These are phyloP conservation scores for Amniculicola lignicola DNA, from an alignment of 495 filamentous ascomycete species.

Conservation along the genomic window DNA sequence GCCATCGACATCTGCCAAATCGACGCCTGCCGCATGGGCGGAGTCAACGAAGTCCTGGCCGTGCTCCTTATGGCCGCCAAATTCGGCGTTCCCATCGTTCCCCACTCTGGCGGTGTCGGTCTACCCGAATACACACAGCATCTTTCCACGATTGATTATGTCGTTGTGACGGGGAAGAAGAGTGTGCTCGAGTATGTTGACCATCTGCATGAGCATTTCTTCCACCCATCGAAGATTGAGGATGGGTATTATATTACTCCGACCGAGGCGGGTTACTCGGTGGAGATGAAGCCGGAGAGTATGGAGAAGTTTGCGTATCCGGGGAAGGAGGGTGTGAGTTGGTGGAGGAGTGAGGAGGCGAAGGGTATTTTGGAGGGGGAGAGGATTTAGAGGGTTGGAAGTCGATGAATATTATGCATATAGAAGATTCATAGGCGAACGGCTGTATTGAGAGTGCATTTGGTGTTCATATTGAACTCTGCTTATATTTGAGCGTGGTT, in stretches of 20 bases:
- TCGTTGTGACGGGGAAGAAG: constrained; percentile 76
- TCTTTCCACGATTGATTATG: constrained; percentile 89
- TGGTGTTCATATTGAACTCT: too few relatives aligned
- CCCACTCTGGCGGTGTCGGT: constrained; percentile 85
- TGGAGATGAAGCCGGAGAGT: constrained; percentile 87
- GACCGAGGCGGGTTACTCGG: constrained; percentile 76
- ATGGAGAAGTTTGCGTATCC: constrained; percentile 77
- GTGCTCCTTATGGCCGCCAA: constrained; percentile 91
- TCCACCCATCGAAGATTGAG: constrained; percentile 73
- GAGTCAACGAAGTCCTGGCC: constrained; percentile 88
- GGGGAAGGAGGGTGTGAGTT: constrained; percentile 70
- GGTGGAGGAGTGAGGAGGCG: constrained; percentile 60
- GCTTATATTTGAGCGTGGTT: too few relatives aligned
- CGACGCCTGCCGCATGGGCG: constrained; percentile 87
- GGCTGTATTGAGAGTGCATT: too few relatives aligned
- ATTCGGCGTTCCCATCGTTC: constrained; percentile 76
- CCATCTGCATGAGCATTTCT: constrained; percentile 90
- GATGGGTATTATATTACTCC: constrained; percentile 89
- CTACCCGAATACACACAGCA: constrained; percentile 95
- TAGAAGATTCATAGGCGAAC: too few relatives aligned
- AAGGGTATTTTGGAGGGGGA: constrained; percentile 42
- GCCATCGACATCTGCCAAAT: constrained; percentile 88
- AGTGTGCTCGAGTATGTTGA: constrained; percentile 89
- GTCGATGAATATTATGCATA: too few relatives aligned
- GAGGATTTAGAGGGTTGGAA: constrained; percentile 39